These are phyloP conservation scores for Russula compacta DNA, from an alignment of 768 basidiomycete genomes.

Conservation along the genomic window DNA sequence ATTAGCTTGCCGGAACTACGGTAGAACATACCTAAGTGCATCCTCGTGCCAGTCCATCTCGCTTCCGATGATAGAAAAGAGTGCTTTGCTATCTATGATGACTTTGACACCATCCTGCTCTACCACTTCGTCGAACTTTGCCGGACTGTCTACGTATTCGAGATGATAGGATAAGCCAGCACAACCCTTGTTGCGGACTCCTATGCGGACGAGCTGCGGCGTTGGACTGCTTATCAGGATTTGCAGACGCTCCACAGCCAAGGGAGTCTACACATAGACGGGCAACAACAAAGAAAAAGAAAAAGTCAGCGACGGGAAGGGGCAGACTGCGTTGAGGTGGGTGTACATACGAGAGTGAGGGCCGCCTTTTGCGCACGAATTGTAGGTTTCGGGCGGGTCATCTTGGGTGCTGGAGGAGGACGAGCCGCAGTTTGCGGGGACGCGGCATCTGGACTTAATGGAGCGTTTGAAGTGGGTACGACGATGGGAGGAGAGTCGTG, in stretches of 20 bases:
- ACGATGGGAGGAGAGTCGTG: slow-evolving; percentile 46
- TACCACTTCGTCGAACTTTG: slow-evolving; percentile 92
- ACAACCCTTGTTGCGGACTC: slow-evolving; percentile 96
- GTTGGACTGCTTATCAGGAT: slow-evolving; percentile 73
- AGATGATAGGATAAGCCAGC: slow-evolving; percentile 87
- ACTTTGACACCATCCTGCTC: slow-evolving; percentile 92
- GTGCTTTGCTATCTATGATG: slow-evolving; percentile 90
- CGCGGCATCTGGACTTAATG: slow-evolving; percentile 48
- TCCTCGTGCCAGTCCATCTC: slow-evolving; percentile 99
- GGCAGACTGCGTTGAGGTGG: neutral
- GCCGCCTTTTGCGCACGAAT: slow-evolving; percentile 71
- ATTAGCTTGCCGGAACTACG: neutral
- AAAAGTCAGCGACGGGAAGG: neutral
- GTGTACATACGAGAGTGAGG: slow-evolving; percentile 55
- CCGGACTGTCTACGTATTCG: slow-evolving; percentile 87
- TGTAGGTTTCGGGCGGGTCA: slow-evolving; percentile 52
- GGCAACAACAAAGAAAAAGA: neutral
- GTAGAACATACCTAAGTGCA: slow-evolving; percentile 57
- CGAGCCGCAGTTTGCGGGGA: slow-evolving; percentile 66
- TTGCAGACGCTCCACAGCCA: slow-evolving; percentile 63
- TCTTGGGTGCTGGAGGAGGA: slow-evolving; percentile 60
- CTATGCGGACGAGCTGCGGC: slow-evolving; percentile 89
- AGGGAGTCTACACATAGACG: slow-evolving; percentile 52
- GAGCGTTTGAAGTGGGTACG: slow-evolving; percentile 34
- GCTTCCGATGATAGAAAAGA: slow-evolving; percentile 97